Evolutionary conservation across 2,329 filamentous ascomycete species (phyloP), one percentile per base, ranked within the genome.

Genomic region (Colletotrichum camelliae): DNA sequence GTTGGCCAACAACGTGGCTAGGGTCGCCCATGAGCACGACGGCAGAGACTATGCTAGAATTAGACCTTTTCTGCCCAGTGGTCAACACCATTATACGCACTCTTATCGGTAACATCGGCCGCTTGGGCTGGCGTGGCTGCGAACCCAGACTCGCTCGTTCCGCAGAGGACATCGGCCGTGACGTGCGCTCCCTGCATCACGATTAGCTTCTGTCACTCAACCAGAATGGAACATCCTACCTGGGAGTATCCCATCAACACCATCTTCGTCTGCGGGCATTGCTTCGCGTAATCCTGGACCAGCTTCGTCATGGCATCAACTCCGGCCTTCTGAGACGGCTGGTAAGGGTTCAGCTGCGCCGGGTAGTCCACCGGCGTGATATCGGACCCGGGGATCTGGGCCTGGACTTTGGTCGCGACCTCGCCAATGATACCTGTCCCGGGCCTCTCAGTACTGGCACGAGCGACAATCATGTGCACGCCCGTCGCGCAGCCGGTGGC

Each of bases 221-320:
- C 10, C 13, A 24, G n/a, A 52, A n/a, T 4, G 7, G 4, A 0
- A 1, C 74, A 6, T 77, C 77, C 18, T 39, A 83, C 84, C 81
- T 87, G 86, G 2, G 86, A 87, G 71, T 86, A 87, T 1, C 86
- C 86, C 62, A 87, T 69, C 29, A 87, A 77, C 4, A 85, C 86
- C 69, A 87, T 80, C 79, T 86, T 85, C 67, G 80, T 80, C 16
- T 82, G 77, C 2, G 86, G 85, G 43, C 86, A 87, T 8, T 79
- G 79, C 39, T 79, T 68, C 70, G 81, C 77, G 70, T 87, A 86
- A 31, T 80, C 74, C n/a, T 78, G 76, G n/a, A 87, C 75, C 61
- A 80, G 77, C 58, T 80, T 67, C 31, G 80, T 83, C 80, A 86
- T 76, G 43, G 78, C 80, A 68, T 80, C 61, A 81, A 68, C 76